Evolutionary conservation across 176 grass and related monocot genomes (phyloP).

Genomic region (Lolium perenne): DNA sequence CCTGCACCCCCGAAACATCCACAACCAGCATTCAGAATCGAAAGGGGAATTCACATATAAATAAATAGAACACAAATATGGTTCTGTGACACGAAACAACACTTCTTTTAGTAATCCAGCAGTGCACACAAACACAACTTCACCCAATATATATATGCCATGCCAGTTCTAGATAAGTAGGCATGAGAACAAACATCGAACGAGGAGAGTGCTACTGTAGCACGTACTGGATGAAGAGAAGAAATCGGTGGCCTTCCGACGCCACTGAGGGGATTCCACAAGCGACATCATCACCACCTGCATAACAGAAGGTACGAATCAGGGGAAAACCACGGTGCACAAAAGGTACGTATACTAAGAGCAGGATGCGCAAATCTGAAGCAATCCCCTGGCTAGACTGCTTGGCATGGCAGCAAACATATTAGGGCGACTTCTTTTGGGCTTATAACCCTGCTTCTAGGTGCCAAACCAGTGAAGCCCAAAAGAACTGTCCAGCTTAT

Average conservation of each 20-base stretch:
- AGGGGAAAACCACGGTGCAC: neutral
- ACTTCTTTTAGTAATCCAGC: conserved; percentile 47
- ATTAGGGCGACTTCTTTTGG: no score
- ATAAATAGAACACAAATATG: neutral
- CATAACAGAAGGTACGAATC: neutral
- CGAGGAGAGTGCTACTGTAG: neutral
- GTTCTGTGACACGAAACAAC: neutral
- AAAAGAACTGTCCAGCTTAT: no score
- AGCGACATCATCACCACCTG: conserved; percentile 58
- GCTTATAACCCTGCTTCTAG: no score
- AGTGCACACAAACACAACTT: neutral
- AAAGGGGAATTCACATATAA: neutral
- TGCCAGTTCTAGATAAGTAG: conserved; percentile 11
- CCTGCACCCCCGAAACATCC: conserved; percentile 57
- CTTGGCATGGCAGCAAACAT: neutral
- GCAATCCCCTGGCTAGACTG: neutral
- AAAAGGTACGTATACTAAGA: neutral
- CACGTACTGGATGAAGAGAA: conserved; percentile 85
- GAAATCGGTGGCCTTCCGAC: conserved; percentile 79
- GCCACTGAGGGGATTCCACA: conserved; percentile 73
- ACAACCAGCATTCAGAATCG: conserved; percentile 32
- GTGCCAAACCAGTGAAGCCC: no score
- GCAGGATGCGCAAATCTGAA: neutral
- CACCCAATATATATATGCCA: neutral
- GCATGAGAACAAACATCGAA: neutral